phyloP scores from a whole-genome alignment of 768 basidiomycete species.

The Auricularia auricula-judae region DNA sequence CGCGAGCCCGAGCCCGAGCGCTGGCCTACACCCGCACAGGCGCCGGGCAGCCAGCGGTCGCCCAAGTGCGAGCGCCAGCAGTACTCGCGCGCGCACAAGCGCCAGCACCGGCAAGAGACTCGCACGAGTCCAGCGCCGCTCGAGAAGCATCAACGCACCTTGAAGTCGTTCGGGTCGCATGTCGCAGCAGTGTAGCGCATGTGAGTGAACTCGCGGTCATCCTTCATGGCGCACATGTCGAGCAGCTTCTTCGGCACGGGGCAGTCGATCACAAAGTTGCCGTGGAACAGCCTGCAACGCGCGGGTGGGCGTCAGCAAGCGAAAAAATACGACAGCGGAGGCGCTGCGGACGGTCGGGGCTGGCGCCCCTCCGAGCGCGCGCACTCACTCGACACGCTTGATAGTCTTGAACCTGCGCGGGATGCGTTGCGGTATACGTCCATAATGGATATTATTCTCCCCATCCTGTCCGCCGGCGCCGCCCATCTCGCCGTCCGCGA shows the following conservation, averaged over 20 bases:
- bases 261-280: constrained; percentile 87
- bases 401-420: constrained; percentile 87
- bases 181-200: constrained; percentile 97
- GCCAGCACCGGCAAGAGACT: neutral
- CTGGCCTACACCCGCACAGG: too few relatives aligned
- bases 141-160: constrained; percentile 12
- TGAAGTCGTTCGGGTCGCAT: constrained; percentile 91
- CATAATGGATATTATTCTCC: constrained; percentile 47
- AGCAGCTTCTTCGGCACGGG: constrained; percentile 86
- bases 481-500: neutral
- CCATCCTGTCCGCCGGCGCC: neutral
- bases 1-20: too few relatives aligned
- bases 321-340: neutral
- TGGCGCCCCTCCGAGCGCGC: too few relatives aligned
- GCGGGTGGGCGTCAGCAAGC: neutral
- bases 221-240: constrained; percentile 63
- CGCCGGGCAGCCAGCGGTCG: neutral
- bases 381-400: constrained; percentile 74
- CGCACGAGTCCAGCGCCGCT: neutral
- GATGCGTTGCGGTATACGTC: constrained; percentile 82
- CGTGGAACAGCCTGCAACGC: constrained; percentile 62
- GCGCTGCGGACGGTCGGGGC: too few relatives aligned
- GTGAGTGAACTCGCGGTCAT: constrained; percentile 84
- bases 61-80: too few relatives aligned
- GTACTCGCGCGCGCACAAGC: too few relatives aligned